A percentile compares a stretch with the other conserved stretches of the same genome.
phyloP scores from a whole-genome alignment of 169 alveolate genomes.

The Fabrea salina region DNA sequence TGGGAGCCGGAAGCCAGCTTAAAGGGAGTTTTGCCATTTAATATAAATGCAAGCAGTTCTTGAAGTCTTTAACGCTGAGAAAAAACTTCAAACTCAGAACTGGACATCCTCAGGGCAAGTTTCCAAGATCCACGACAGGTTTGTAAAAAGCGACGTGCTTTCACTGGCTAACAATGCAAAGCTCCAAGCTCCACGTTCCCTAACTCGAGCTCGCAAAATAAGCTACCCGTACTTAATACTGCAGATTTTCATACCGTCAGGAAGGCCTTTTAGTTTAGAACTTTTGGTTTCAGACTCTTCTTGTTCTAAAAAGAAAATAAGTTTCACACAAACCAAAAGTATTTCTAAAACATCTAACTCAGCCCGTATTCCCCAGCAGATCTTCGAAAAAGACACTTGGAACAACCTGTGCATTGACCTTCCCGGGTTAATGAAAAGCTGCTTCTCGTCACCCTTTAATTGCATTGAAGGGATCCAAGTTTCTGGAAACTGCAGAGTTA shows the following conservation, averaged over 20 bases:
- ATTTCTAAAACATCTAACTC: neutral
- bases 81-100: neutral
- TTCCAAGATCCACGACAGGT: neutral
- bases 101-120: neutral
- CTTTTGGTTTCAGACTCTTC: neutral
- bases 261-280: neutral
- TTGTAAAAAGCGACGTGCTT: neutral
- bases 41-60: too few relatives aligned
- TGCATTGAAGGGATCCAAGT: neutral
- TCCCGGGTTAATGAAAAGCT: neutral
- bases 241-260: neutral
- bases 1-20: too few relatives aligned
- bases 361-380: neutral
- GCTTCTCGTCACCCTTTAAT: neutral
- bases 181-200: neutral
- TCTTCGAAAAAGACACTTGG: neutral
- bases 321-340: neutral
- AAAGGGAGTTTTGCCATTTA: too few relatives aligned
- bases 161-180: neutral
- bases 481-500: neutral
- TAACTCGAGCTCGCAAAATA: neutral
- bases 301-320: neutral
- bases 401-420: neutral
- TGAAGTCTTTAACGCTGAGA: neutral
- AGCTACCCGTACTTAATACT: neutral